A percentile compares a stretch with the other conserved stretches of the same genome.
phyloP scores from a whole-genome alignment of 257 asterid species.

The Echium plantagineum region DNA sequence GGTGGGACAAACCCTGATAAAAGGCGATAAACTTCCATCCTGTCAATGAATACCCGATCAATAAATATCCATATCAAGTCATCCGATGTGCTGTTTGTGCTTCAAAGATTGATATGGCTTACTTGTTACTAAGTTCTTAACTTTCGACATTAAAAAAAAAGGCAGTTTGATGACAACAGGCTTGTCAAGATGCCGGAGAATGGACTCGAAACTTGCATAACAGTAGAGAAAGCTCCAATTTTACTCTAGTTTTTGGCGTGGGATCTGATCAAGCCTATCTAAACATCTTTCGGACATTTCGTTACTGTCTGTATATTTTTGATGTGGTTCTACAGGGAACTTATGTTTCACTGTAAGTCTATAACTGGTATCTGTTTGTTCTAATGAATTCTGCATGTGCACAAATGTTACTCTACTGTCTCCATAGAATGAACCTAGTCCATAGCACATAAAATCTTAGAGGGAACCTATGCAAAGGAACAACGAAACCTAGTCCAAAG shows the following conservation, averaged over 20 bases:
- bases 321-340: too few relatives aligned
- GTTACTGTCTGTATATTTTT: background rate
- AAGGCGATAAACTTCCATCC: background rate
- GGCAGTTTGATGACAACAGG: background rate
- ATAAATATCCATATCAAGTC: background rate
- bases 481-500: too few relatives aligned
- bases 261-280: background rate
- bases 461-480: too few relatives aligned
- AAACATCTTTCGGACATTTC: background rate
- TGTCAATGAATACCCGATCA: background rate
- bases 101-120: background rate
- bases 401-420: too few relatives aligned
- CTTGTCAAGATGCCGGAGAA: background rate
- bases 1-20: constrained; percentile 22
- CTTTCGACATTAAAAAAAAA: background rate
- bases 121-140: background rate
- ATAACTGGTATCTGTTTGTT: background rate
- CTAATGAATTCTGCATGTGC: too few relatives aligned
- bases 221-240: constrained; percentile 1
- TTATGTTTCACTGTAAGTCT: background rate
- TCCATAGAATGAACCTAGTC: too few relatives aligned
- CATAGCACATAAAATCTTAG: too few relatives aligned
- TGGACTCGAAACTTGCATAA: background rate
- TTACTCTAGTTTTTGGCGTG: background rate
- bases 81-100: background rate